Evolutionary conservation across 106 monocot species (phyloP), one percentile per base, ranked within the genome.

Genomic region (Hemerocallis citrina): DNA sequence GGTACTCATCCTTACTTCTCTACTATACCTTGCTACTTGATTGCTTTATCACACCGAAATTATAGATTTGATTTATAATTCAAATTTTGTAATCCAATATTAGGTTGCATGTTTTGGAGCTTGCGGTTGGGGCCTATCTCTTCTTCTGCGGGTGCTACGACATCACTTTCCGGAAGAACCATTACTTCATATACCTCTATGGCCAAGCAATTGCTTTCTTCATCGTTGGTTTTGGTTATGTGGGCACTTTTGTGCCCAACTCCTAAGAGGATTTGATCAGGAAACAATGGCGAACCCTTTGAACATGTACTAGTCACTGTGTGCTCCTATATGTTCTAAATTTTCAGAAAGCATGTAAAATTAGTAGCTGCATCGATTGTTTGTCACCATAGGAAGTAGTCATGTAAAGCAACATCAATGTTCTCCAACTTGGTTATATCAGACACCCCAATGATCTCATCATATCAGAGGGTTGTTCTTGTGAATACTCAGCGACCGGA

Each of bases 91-190:
- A n/a, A n/a, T n/a, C n/a, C 28, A 17, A 2, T 22, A 31, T 40
- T 54, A 77, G 77, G 44, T 61, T 77, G n/a, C 59, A 77, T 71
- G 16, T 77, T 0, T 47, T 61, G 69, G 79, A 79, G 74, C 69
- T 79, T 40, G 64, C 45, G 0, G 52, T 65, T 12, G 74, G 74
- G 49, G 74, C 66, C 10, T 79, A 66, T 27, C 79, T 79, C 60
- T 74, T 79, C 65, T 79, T 70, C 57, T 79, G 74, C 20, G 79
- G 74, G 11, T 79, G 74, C 48, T 79, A 70, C 22, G 70, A 79
- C 61, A 34, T 70, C 22, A 52, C 74, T 52, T 74, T 70, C 20
- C 74, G 74, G 31, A 69, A 79, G 27, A 74, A 79, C 46, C 74
- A 61, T 45, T 79, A 74, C 70, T 79, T 31, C 70, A 49, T 79